Conservation (phyloP, 495 filamentous ascomycete species). For the Bombardia bombarda region DNA sequence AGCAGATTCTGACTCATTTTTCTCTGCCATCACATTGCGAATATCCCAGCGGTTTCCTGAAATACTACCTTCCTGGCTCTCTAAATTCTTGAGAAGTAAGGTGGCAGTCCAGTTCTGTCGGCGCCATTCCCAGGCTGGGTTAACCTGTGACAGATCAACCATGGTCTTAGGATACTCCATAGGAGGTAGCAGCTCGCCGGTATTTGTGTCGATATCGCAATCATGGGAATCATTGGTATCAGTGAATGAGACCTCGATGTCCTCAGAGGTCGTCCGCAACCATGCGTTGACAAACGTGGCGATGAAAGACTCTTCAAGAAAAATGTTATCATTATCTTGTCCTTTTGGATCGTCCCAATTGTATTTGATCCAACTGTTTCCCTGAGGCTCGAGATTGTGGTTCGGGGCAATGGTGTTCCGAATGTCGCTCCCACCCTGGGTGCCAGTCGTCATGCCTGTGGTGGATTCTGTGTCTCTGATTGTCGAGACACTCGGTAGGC, state of each 20-base stretch:
- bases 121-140: conserved; percentile 7
- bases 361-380: conserved; percentile 2
- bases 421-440: conserved; percentile 2
- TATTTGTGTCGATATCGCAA: conserved; percentile 25
- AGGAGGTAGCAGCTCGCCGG: conserved; percentile 20
- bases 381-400: background rate
- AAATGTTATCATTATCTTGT: conserved; percentile 4
- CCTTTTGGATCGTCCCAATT: conserved; percentile 1
- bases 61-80: too few relatives aligned
- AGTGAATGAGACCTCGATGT: conserved; percentile 8
- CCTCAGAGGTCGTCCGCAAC: conserved; percentile 1
- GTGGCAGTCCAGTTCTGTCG: conserved; percentile 11
- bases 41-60: too few relatives aligned
- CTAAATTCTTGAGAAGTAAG: background rate
- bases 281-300: conserved; percentile 7
- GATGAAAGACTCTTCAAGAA: background rate
- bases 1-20: background rate
- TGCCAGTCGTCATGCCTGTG: background rate
- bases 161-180: conserved; percentile 15
- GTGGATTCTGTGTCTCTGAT: conserved; percentile 8
- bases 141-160: background rate
- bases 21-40: background rate
- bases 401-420: conserved; percentile 11
- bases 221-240: background rate
- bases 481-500: conserved; percentile 2